phyloP scores from a whole-genome alignment of 2,329 filamentous ascomycete species.

The Scortechinia acanthostroma region DNA sequence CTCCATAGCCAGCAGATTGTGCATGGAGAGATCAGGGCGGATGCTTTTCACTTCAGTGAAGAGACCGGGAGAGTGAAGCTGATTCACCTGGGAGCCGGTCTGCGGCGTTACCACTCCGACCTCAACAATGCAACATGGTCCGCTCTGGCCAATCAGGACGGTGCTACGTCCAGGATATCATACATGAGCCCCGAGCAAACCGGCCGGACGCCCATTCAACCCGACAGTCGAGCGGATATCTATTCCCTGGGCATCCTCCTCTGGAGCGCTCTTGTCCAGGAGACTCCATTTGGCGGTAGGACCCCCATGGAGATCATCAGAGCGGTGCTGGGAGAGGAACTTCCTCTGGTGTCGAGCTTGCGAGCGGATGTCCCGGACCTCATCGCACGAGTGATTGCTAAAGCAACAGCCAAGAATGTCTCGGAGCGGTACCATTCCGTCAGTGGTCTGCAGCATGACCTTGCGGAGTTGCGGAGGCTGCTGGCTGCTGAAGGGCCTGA shows the following conservation, averaged over 20 bases:
- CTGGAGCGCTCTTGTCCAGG: conserved; percentile 76
- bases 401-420: conserved; percentile 84
- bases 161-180: conserved; percentile 80
- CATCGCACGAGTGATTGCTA: conserved; percentile 76
- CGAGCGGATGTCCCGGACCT: conserved; percentile 80
- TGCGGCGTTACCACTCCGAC: conserved; percentile 84
- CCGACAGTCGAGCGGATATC: conserved; percentile 85
- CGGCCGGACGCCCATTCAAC: conserved; percentile 83
- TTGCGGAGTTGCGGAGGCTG: conserved; percentile 67
- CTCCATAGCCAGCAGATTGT: conserved; percentile 81
- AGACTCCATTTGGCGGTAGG: conserved; percentile 72
- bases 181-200: conserved; percentile 95
- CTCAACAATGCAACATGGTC: conserved; percentile 82
- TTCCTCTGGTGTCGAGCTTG: conserved; percentile 70
- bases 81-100: conserved; percentile 78
- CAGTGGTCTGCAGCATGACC: conserved; percentile 76
- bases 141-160: conserved; percentile 71
- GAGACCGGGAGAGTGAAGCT: conserved; percentile 70
- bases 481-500: conserved; percentile 69
- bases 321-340: conserved; percentile 72
- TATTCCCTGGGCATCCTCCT: conserved; percentile 86
- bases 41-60: conserved; percentile 80
- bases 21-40: conserved; percentile 83
- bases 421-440: conserved; percentile 84
- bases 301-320: conserved; percentile 86